Evolutionary conservation across 2,329 filamentous ascomycete genomes (phyloP).

Genomic region (Metarhizium album): DNA sequence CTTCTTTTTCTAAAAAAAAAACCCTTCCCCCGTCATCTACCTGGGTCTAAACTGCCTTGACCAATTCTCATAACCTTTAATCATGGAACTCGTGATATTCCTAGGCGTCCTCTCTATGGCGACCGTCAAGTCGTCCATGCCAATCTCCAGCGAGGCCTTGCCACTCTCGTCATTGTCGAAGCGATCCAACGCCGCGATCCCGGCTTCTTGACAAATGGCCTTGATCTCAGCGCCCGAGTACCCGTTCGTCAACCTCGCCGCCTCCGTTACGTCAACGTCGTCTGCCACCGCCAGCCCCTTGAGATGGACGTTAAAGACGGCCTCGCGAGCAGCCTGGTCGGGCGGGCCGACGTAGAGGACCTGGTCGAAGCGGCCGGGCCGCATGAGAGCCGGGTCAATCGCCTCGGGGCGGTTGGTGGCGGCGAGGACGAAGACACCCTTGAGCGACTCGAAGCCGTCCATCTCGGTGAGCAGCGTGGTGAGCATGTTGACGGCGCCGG

Average conservation of each 20-base stretch:
- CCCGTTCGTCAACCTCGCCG: constrained; percentile 59
- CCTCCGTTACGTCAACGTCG: constrained; percentile 53
- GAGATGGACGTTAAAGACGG: constrained; percentile 64
- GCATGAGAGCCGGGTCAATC: constrained; percentile 75
- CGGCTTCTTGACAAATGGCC: constrained; percentile 37
- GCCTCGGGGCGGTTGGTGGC: constrained; percentile 86
- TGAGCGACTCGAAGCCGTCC: constrained; percentile 82
- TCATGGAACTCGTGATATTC: constrained; percentile 49
- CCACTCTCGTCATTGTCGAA: constrained; percentile 19
- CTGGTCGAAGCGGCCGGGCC: constrained; percentile 76
- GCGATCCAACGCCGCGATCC: constrained; percentile 30
- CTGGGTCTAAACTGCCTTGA: constrained; percentile 25
- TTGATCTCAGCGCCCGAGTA: constrained; percentile 79
- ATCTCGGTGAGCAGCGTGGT: constrained; percentile 89
- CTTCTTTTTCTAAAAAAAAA: too few relatives aligned
- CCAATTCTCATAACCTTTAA: constrained; percentile 49
- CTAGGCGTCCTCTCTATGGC: constrained; percentile 37
- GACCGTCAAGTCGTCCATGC: constrained; percentile 31
- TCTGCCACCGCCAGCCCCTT: constrained; percentile 45
- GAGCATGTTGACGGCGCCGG: constrained; percentile 64
- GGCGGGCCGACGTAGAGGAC: constrained; percentile 81
- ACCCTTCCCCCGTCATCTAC: constrained; percentile 1
- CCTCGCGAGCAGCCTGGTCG: constrained; percentile 57
- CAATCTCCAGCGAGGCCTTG: constrained; percentile 21
- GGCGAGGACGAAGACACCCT: constrained; percentile 76